Conservation (phyloP, 2,329 filamentous ascomycete genomes). For the Blastomyces emzantsi region DNA sequence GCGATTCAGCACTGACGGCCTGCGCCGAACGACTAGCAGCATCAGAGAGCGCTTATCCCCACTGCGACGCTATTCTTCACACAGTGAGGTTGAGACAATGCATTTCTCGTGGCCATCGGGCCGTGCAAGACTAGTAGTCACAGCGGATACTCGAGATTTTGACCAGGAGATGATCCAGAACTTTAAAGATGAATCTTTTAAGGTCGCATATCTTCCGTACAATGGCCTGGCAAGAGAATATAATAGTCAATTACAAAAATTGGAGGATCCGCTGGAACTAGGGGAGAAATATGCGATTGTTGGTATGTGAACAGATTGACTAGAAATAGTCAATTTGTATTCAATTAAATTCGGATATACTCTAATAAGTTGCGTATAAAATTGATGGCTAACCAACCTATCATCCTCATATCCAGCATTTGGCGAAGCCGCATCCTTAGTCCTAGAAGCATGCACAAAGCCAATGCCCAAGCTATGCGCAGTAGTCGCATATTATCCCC, state of each 20-base stretch:
- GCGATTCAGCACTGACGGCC: background rate
- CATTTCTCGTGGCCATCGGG: conserved; percentile 2
- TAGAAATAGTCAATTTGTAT: background rate
- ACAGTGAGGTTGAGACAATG: background rate
- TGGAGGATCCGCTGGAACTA: conserved; percentile 47
- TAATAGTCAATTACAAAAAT: conserved; percentile 41
- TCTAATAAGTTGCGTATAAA: background rate
- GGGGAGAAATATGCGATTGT: conserved; percentile 55
- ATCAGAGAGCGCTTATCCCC: background rate
- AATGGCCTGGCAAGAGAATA: conserved; percentile 45
- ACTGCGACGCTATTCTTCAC: background rate
- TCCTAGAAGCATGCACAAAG: conserved; percentile 50
- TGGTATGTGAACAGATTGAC: background rate
- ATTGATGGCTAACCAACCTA: conserved; percentile 3
- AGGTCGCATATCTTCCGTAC: conserved; percentile 49
- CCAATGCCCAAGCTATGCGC: conserved; percentile 50
- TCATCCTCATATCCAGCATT: conserved; percentile 40
- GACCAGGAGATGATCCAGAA: conserved; percentile 12
- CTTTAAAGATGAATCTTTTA: conserved; percentile 47
- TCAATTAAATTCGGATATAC: background rate
- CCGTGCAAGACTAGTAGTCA: conserved; percentile 11
- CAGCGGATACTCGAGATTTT: conserved; percentile 11
- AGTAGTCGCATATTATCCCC: conserved; percentile 56
- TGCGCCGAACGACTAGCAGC: conserved; percentile 1
- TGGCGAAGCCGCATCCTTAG: conserved; percentile 52